These are phyloP conservation scores for Saccharomycopsis lassenensis DNA, from an alignment of 805 yeast genomes.

Conservation along the genomic window DNA sequence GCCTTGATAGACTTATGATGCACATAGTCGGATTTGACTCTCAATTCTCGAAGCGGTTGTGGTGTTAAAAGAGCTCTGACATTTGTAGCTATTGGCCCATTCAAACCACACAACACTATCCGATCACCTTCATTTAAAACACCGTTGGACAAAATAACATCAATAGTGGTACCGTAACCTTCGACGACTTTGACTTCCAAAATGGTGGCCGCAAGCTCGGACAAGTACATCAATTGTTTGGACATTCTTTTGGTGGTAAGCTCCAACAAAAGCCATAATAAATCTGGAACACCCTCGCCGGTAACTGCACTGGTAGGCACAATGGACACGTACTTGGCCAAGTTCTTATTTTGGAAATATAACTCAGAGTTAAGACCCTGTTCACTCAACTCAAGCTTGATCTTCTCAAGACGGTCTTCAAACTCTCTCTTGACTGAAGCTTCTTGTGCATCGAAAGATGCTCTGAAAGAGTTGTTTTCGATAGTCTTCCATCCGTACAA, in stretches of 20 bases:
- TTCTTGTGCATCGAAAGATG: slow-evolving; percentile 73
- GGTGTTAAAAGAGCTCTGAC: slow-evolving; percentile 95
- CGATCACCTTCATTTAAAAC: slow-evolving; percentile 89
- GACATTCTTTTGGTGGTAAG: slow-evolving; percentile 98
- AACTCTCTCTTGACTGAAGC: slow-evolving; percentile 87
- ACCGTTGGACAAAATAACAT: slow-evolving; percentile 97
- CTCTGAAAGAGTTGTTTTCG: slow-evolving; percentile 94
- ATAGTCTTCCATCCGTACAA: slow-evolving; percentile 85
- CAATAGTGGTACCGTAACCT: slow-evolving; percentile 98
- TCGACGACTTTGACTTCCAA: slow-evolving; percentile 96
- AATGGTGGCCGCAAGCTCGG: slow-evolving; percentile 90
- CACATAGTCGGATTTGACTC: slow-evolving; percentile 91
- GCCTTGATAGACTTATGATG: slow-evolving; percentile 98
- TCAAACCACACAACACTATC: slow-evolving; percentile 91
- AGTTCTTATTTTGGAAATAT: slow-evolving; percentile 88
- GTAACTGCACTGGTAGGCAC: slow-evolving; percentile 99
- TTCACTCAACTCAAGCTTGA: slow-evolving; percentile 87
- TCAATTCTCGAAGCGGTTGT: slow-evolving; percentile 91
- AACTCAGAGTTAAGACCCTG: slow-evolving; percentile 97
- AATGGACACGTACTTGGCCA: slow-evolving; percentile 87
- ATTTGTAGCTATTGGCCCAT: slow-evolving; percentile 95
- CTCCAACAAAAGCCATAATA: slow-evolving; percentile 88
- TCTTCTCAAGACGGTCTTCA: slow-evolving; percentile 72
- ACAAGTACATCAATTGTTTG: slow-evolving; percentile 91
- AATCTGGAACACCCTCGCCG: slow-evolving; percentile 99